phyloP scores from a whole-genome alignment of 1,284 basidiomycete genomes.

The Phenoliferia sp. region DNA sequence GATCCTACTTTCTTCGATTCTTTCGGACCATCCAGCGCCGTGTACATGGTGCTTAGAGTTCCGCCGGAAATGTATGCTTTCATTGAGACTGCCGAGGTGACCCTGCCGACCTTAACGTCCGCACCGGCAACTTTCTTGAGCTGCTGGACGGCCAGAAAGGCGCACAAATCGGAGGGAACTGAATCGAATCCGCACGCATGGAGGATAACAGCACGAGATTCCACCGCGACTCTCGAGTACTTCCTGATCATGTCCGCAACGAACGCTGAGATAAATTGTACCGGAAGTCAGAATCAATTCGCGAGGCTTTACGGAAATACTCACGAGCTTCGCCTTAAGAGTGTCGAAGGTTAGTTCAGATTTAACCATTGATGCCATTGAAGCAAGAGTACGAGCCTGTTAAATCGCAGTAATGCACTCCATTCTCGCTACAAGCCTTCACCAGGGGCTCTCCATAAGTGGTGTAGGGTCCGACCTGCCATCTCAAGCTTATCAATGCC shows the following conservation, averaged over 20 bases:
- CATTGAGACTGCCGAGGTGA: slow-evolving; percentile 18
- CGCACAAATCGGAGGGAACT: slow-evolving; percentile 34
- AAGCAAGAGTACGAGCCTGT: slow-evolving; percentile 18
- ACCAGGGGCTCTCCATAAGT: slow-evolving; percentile 31
- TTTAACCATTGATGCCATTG: no score
- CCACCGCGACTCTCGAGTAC: slow-evolving; percentile 18
- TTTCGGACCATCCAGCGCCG: slow-evolving; percentile 17
- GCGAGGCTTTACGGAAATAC: no score
- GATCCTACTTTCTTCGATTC: slow-evolving; percentile 11
- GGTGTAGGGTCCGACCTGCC: slow-evolving; percentile 30
- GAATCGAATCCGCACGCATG: slow-evolving; percentile 35
- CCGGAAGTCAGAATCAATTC: no score
- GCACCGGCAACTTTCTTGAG: slow-evolving; percentile 26
- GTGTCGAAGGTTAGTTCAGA: neutral
- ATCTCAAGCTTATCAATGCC: neutral
- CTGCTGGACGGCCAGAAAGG: slow-evolving; percentile 33
- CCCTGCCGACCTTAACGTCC: slow-evolving; percentile 24
- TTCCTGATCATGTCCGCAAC: slow-evolving; percentile 22
- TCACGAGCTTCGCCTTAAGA: slow-evolving; percentile 21
- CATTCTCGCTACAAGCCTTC: slow-evolving; percentile 32
- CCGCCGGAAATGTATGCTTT: slow-evolving; percentile 34
- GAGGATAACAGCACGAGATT: slow-evolving; percentile 32
- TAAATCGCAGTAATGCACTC: slow-evolving; percentile 33
- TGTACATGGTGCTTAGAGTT: slow-evolving; percentile 26
- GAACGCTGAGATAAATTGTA: no score